Evolutionary conservation across 75 land plant genomes (phyloP), one percentile per base, ranked within the genome.

Genomic region (Picea glauca): DNA sequence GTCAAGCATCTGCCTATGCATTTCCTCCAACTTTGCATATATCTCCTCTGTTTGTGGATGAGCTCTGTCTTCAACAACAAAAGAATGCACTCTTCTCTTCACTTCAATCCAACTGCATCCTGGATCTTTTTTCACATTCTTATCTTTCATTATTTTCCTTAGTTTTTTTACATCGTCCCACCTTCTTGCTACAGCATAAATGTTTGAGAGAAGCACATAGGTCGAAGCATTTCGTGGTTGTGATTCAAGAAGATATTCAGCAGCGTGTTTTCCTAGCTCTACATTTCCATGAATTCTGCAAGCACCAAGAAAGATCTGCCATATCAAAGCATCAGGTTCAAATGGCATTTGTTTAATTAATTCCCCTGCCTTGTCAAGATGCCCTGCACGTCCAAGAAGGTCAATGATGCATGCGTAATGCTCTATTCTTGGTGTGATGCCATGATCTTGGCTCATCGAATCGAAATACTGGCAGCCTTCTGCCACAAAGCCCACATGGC

Each of bases 401-500:
- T 89, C 88, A 21, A 77, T 82, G 79, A 89, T 80, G 73, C 91
- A 89, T 1, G 85, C 77, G 58, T 83, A 86, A 54, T 89, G 91
- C 62, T 82, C 84, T 17, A 76, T 32, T 2, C 60, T 64, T 67
- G 88, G 91, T 31, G 32, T 46, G 8, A 89, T 61, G 0, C 80
- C 66, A 78, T 86, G 79, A 4, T 12, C 62, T n/a, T 80, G 13
- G 8, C 61, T 76, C 86, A 89, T 84, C 43, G 75, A 32, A 21
- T 80, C 56, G 43, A 89, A 89, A 62, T 15, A 80, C 33, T 76
- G 60, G 58, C 54, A n/a, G 20, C 91, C 85, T 66, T 81, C 61
- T 3, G 78, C 77, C 38, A 84, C 14, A 0, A 84, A 60, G 12
- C 86, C 89, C 17, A 58, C 76, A 72, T 87, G 89, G 40, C 57